These are phyloP conservation scores for Venturia pyrina DNA, from an alignment of 2,329 filamentous ascomycete species.

Conservation along the genomic window DNA sequence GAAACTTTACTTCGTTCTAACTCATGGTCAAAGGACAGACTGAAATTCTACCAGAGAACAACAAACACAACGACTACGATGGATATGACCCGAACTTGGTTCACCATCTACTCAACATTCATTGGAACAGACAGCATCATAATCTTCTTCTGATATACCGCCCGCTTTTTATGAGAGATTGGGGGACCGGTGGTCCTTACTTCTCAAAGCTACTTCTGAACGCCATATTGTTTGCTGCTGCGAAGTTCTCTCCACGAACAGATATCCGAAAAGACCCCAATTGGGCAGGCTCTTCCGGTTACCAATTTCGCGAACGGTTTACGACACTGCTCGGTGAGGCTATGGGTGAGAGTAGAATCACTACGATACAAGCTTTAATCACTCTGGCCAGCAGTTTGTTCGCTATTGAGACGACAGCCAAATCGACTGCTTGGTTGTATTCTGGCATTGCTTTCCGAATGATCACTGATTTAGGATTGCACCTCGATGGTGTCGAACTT, in stretches of 20 bases:
- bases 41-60: slow-evolving; percentile 6
- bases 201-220: slow-evolving; percentile 46
- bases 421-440: slow-evolving; percentile 30
- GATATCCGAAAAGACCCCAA: slow-evolving; percentile 35
- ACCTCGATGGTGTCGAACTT: slow-evolving; percentile 22
- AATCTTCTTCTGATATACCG: slow-evolving; percentile 38
- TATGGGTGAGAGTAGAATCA: slow-evolving; percentile 37
- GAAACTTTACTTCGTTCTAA: not conserved
- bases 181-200: slow-evolving; percentile 42
- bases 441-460: slow-evolving; percentile 32
- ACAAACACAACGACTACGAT: slow-evolving; percentile 11
- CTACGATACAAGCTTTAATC: slow-evolving; percentile 39
- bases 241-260: slow-evolving; percentile 33
- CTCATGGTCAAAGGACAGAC: not conserved
- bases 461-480: slow-evolving; percentile 31
- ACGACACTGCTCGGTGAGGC: slow-evolving; percentile 34
- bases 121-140: slow-evolving; percentile 41
- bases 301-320: slow-evolving; percentile 25
- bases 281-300: slow-evolving; percentile 36
- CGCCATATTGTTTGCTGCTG: slow-evolving; percentile 36
- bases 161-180: slow-evolving; percentile 26
- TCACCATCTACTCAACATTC: slow-evolving; percentile 14
- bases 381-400: slow-evolving; percentile 12
- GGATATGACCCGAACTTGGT: slow-evolving; percentile 12
- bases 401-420: slow-evolving; percentile 13